These are phyloP conservation scores for Backusella circina DNA, from an alignment of 192 early-diverging fungal genomes.

Conservation along the genomic window DNA sequence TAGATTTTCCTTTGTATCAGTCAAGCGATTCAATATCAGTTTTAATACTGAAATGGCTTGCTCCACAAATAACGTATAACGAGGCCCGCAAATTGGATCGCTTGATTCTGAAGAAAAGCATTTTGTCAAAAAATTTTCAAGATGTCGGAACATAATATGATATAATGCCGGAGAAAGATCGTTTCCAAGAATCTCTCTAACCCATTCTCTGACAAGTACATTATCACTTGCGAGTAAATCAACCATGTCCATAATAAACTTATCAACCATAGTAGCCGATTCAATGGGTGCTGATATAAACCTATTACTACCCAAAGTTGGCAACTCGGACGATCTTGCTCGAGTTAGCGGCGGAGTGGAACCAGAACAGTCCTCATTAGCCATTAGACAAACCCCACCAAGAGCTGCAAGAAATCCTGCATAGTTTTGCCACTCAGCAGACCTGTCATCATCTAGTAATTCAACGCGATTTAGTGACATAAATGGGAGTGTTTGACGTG, in stretches of 20 bases:
- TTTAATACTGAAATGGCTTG: conserved; percentile 52
- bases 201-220: conserved; percentile 67
- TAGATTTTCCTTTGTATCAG: conserved; percentile 22
- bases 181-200: conserved; percentile 75
- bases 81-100: conserved; percentile 45
- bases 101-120: conserved; percentile 40
- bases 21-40: conserved; percentile 45
- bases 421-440: conserved; percentile 78
- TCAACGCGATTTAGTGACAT: background rate
- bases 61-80: conserved; percentile 55
- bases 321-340: background rate
- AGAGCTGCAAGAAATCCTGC: conserved; percentile 78
- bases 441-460: conserved; percentile 32
- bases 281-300: conserved; percentile 26
- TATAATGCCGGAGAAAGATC: conserved; percentile 71
- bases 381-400: conserved; percentile 60
- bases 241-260: conserved; percentile 69
- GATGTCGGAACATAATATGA: conserved; percentile 52
- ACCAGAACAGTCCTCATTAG: background rate
- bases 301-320: background rate
- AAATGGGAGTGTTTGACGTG: background rate
- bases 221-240: conserved; percentile 73
- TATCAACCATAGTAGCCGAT: conserved; percentile 55
- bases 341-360: background rate
- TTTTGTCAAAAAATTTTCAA: conserved; percentile 49